phyloP scores from a whole-genome alignment of 2,329 filamentous ascomycete genomes.

The Aspergillus texensis region DNA sequence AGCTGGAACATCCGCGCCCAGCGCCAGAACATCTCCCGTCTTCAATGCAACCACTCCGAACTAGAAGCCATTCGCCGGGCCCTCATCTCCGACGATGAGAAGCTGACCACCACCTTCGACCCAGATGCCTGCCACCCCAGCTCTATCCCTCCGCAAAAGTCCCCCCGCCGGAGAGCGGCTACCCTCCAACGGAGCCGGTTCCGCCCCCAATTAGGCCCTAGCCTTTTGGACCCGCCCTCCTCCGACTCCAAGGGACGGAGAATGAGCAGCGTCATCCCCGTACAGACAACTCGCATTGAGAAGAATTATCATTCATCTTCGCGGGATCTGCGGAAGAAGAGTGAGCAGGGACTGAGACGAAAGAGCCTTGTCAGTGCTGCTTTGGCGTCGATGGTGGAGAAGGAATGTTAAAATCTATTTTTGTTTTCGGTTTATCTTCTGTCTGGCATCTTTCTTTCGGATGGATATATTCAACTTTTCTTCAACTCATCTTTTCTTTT shows the following conservation, averaged over 20 bases:
- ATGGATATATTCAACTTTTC: not conserved
- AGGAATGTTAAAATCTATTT: slow-evolving; percentile 4
- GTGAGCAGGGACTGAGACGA: slow-evolving; percentile 39
- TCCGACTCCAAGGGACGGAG: slow-evolving; percentile 21
- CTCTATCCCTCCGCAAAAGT: slow-evolving; percentile 37
- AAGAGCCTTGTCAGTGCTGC: slow-evolving; percentile 44
- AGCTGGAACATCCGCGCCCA: slow-evolving; percentile 35
- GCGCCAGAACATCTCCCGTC: slow-evolving; percentile 43
- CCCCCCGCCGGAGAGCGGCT: slow-evolving; percentile 34
- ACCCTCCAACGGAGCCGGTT: slow-evolving; percentile 34
- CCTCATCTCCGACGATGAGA: slow-evolving; percentile 32
- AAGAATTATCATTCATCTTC: slow-evolving; percentile 33
- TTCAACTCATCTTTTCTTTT: not conserved
- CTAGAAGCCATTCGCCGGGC: slow-evolving; percentile 42
- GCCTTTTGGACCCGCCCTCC: not conserved
- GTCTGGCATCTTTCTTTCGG: slow-evolving; percentile 1
- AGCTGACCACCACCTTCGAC: slow-evolving; percentile 8
- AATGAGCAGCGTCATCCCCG: slow-evolving; percentile 31
- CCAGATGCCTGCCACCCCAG: slow-evolving; percentile 42
- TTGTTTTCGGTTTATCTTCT: not conserved
- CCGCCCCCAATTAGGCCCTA: slow-evolving; percentile 22
- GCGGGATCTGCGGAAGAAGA: slow-evolving; percentile 35
- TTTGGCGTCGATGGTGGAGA: slow-evolving; percentile 39
- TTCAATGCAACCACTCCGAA: slow-evolving; percentile 42
- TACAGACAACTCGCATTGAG: slow-evolving; percentile 36